Evolutionary conservation across 768 basidiomycete genomes (phyloP).

Genomic region (Kwoniella sp.): DNA sequence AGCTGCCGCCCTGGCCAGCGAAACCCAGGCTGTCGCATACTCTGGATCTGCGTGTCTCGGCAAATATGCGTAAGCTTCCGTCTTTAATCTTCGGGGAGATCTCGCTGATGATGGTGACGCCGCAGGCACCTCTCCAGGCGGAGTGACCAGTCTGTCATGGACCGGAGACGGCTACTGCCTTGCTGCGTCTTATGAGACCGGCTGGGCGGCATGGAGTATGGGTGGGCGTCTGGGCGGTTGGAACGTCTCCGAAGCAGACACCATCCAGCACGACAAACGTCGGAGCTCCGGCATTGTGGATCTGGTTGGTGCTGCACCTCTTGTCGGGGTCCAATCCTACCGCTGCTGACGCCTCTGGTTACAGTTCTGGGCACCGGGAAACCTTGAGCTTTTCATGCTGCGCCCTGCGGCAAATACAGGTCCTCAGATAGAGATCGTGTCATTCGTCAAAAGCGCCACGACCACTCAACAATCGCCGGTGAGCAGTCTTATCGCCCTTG

Average conservation of each 20-base stretch:
- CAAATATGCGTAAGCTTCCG: slow-evolving; percentile 27
- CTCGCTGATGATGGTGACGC: neutral
- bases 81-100: neutral
- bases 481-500: slow-evolving; percentile 47
- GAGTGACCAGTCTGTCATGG: slow-evolving; percentile 65
- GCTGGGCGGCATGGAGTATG: slow-evolving; percentile 87
- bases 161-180: slow-evolving; percentile 92
- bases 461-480: slow-evolving; percentile 88
- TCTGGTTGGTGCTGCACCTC: slow-evolving; percentile 58
- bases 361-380: slow-evolving; percentile 91
- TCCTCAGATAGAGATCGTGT: slow-evolving; percentile 70
- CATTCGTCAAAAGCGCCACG: slow-evolving; percentile 92
- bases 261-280: slow-evolving; percentile 58
- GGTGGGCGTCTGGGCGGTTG: slow-evolving; percentile 81
- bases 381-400: slow-evolving; percentile 78
- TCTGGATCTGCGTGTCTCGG: slow-evolving; percentile 47
- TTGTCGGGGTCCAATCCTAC: neutral
- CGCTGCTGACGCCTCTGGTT: slow-evolving; percentile 2
- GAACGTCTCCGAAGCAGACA: slow-evolving; percentile 66
- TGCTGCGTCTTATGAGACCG: slow-evolving; percentile 82
- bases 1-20: slow-evolving; percentile 65
- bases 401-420: slow-evolving; percentile 42
- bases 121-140: slow-evolving; percentile 32
- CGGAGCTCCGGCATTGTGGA: slow-evolving; percentile 58
- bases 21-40: slow-evolving; percentile 60